phyloP scores from a whole-genome alignment of 2,329 filamentous ascomycete species.

The Clonostachys chloroleuca region DNA sequence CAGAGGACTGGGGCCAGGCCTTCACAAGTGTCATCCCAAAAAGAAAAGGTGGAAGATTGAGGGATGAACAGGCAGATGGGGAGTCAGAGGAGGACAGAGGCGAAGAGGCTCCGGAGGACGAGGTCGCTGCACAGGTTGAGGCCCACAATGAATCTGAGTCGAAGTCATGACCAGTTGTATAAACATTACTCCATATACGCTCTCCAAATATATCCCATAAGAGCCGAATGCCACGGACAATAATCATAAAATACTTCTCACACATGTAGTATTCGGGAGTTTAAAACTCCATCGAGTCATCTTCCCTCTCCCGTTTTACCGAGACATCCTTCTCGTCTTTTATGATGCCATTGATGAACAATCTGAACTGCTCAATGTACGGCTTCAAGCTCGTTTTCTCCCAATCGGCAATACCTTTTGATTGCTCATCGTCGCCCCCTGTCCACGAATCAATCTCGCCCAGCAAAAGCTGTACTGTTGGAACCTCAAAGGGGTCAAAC shows the following conservation, averaged over 20 bases:
- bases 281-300: slow-evolving; percentile 49
- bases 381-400: slow-evolving; percentile 95
- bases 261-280: background rate
- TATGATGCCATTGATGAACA: slow-evolving; percentile 73
- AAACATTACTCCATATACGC: too few relatives aligned
- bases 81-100: slow-evolving; percentile 10
- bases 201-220: too few relatives aligned
- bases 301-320: slow-evolving; percentile 53
- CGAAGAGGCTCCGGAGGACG: slow-evolving; percentile 12
- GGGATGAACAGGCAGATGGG: slow-evolving; percentile 14
- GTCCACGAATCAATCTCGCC: slow-evolving; percentile 84
- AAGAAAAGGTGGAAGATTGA: slow-evolving; percentile 77
- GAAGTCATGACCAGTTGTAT: too few relatives aligned
- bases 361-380: slow-evolving; percentile 85
- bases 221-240: too few relatives aligned
- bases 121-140: slow-evolving; percentile 15
- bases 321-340: slow-evolving; percentile 63
- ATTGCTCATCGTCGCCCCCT: slow-evolving; percentile 32
- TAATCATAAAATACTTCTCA: too few relatives aligned
- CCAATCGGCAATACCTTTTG: slow-evolving; percentile 67
- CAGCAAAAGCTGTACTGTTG: slow-evolving; percentile 79
- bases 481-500: slow-evolving; percentile 86
- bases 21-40: slow-evolving; percentile 88
- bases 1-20: slow-evolving; percentile 84
- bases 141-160: too few relatives aligned